Base-by-base conservation (phyloP, 768 basidiomycete genomes). In the Hortiboletus flavorubellus region DNA sequence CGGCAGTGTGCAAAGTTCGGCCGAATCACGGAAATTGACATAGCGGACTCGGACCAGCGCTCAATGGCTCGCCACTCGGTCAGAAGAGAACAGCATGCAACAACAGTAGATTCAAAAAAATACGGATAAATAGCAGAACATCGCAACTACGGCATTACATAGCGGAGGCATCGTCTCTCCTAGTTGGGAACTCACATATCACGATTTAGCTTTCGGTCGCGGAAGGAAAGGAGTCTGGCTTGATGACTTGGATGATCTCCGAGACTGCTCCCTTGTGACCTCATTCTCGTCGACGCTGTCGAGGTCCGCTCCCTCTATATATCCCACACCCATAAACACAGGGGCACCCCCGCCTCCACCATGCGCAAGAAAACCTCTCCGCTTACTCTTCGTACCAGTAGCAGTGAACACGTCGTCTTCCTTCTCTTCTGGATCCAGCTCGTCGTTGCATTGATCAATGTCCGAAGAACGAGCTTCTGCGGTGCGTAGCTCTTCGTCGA, bases 341-440 rank as follows among this genome's bases (percentile, higher is more conserved):
- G 89, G 85, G 1, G 65, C 54, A 1, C 90, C 90, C 23, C 85
- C 88, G 10, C 79, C 88, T 1, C 90, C 89, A 12, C 89, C 89
- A 62, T 82, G 85, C 4, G 87, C 85, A 21, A 91, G 73, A 58
- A 90, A 92, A 2, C 87, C 86, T 5, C 66, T 72, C 16, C 70
- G 74, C 60, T 77, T 81, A 48, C 76, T 80, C 64, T 75, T 76
- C 39, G 75, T 80, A 11, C 87, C 87, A 2, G 80, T 76, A 16
- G 79, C 86, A 2, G 75, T 68, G 12, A 83, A 76, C 14, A 81
- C 72, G 26, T 69, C 68, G 2, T 87, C 85, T 10, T 54, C 33
- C n/a, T 45, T 42, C 18, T 75, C 56, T 23, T 76, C 83, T 18
- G 68, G 33, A 7, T 67, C 68, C 11, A 73, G 54, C n/a, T 75